Conservation (phyloP, 805 yeast species). For the Danielozyma ontarioensis region DNA sequence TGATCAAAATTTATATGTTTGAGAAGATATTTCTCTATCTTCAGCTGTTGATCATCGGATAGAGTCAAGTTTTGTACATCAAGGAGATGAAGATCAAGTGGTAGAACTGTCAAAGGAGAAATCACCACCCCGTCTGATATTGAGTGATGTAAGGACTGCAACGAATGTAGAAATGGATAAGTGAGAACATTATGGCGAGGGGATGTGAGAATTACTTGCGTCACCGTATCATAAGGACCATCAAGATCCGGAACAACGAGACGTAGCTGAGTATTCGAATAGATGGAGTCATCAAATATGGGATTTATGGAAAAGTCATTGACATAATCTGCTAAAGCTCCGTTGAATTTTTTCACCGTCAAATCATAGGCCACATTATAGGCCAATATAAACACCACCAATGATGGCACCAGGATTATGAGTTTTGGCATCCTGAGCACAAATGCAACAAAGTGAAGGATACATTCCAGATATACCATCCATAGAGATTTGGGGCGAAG, state of each 20-base stretch:
- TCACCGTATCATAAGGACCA: not conserved
- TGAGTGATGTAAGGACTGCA: slow-evolving; percentile 4
- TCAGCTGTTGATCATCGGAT: slow-evolving; percentile 1
- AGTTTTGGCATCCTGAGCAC: slow-evolving; percentile 22
- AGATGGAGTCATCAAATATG: not conserved
- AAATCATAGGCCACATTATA: slow-evolving; percentile 33
- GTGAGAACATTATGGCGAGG: slow-evolving; percentile 7
- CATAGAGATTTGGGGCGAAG: not conserved
- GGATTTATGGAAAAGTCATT: slow-evolving; percentile 1
- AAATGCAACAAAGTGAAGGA: slow-evolving; percentile 8
- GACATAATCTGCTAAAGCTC: slow-evolving; percentile 10
- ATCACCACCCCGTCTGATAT: slow-evolving; percentile 4
- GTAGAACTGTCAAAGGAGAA: slow-evolving; percentile 8
- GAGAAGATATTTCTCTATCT: slow-evolving; percentile 9
- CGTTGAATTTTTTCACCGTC: slow-evolving; percentile 21
- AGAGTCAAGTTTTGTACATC: not conserved
- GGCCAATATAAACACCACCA: slow-evolving; percentile 26
- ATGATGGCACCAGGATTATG: slow-evolving; percentile 25
- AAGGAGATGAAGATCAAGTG: not conserved
- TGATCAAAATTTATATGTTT: slow-evolving; percentile 22
- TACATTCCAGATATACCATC: slow-evolving; percentile 1
- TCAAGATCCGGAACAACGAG: not conserved
- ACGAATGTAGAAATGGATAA: slow-evolving; percentile 7
- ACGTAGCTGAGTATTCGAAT: too few species aligned
- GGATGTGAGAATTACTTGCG: slow-evolving; percentile 2